phyloP scores from a whole-genome alignment of 2,329 filamentous ascomycete species.

The Claviceps sorghi region DNA sequence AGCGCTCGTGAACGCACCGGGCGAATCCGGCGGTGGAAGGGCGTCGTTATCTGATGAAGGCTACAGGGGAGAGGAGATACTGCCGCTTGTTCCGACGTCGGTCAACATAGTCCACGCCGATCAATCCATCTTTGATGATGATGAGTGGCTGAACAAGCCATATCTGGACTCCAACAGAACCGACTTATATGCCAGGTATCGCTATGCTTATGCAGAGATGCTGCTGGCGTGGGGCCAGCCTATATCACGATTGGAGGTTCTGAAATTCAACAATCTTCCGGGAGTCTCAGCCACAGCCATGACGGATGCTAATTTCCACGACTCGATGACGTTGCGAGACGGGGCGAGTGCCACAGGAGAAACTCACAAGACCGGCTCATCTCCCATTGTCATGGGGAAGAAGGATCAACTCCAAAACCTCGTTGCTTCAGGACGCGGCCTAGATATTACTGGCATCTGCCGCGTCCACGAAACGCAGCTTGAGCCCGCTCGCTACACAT shows the following conservation, averaged over 20 bases:
- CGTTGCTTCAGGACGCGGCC: slow-evolving; percentile 37
- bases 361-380: slow-evolving; percentile 26
- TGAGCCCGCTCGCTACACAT: slow-evolving; percentile 38
- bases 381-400: slow-evolving; percentile 42
- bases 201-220: slow-evolving; percentile 53
- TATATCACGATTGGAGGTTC: slow-evolving; percentile 47
- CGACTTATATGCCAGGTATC: slow-evolving; percentile 42
- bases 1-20: slow-evolving; percentile 30
- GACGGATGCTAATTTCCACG: slow-evolving; percentile 19
- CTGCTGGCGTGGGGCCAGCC: slow-evolving; percentile 52
- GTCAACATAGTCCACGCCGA: slow-evolving; percentile 43
- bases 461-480: slow-evolving; percentile 48
- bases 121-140: slow-evolving; percentile 52
- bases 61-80: slow-evolving; percentile 28
- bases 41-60: slow-evolving; percentile 43
- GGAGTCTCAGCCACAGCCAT: slow-evolving; percentile 23
- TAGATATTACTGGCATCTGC: slow-evolving; percentile 50
- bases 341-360: slow-evolving; percentile 20
- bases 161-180: slow-evolving; percentile 38
- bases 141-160: slow-evolving; percentile 47
- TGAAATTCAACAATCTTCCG: slow-evolving; percentile 53
- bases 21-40: slow-evolving; percentile 31
- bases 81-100: slow-evolving; percentile 34
- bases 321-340: slow-evolving; percentile 24
- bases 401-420: slow-evolving; percentile 36